Base-by-base conservation (phyloP, 345 rosid genomes). In the Heritiera fomes region DNA sequence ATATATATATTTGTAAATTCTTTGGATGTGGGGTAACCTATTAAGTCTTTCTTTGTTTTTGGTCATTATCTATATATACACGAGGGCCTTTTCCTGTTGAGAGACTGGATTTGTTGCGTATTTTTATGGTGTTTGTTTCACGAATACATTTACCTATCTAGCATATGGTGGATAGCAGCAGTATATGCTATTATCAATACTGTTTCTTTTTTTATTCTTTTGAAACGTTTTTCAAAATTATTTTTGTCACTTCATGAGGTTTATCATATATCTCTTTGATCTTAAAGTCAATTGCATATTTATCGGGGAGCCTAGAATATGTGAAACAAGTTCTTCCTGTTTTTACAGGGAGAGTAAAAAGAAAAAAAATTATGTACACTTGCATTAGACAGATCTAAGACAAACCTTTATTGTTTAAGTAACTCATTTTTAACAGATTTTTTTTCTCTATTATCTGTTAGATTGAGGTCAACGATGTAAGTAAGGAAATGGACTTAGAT, bases 401-500 rank as follows among this genome's bases (percentile, higher is more conserved):
- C 47, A 32, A 46, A 17, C 2, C 17, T 45, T 61, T 46, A 3
- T 20, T 34, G 17, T 53, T 4, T 30, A 14, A 45, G 52, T 59
- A 67, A 46, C 15, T 59, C 55, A 62, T 34, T 28, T 55, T 45
- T 56, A 8, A 12, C 28, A 63, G 20, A 59, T 23, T 63, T 61
- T 20, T 10, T 32, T 28, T 72, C 50, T 59, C 43, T 64, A 30
- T 62, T 75, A 52, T 40, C 70, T 82, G 63, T 83, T 86, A 97
- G 99, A 94, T 97, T 73, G 99, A 97, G 89, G 93, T 94, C 87
- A 93, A 85, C 79, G 99, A 94, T 79, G 99, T 97, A 80, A 93
- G 98, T 85, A 97, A 90, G 88, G 99, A 97, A 91, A 97, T 97
- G 98, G 99, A 97, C 85, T 86, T 97, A 79, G 99, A 97, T 86